These are phyloP conservation scores for Protomyces inouyei DNA, from an alignment of 1,139 yeast genomes.

Conservation along the genomic window DNA sequence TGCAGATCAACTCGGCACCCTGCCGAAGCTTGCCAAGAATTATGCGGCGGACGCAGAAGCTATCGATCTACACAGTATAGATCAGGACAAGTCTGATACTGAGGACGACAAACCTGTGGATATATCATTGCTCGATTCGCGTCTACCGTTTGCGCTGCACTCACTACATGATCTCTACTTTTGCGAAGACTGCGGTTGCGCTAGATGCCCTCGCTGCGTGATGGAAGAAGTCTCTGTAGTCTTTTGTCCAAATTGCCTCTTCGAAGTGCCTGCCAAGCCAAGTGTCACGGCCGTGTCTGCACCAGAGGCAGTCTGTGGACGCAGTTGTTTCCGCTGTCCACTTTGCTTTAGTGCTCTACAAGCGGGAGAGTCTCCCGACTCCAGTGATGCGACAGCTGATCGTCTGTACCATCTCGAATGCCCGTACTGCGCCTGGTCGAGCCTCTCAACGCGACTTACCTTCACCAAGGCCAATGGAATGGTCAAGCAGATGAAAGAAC, in stretches of 20 bases:
- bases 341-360: conserved; percentile 29
- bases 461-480: conserved; percentile 29
- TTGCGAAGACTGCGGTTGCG: conserved; percentile 33
- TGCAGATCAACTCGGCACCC: background rate
- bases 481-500: conserved; percentile 4
- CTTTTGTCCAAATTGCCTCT: conserved; percentile 34
- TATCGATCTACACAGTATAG: background rate
- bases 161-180: conserved; percentile 32
- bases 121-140: conserved; percentile 3
- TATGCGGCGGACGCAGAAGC: no score
- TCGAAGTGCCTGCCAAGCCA: conserved; percentile 28
- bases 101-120: background rate
- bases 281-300: background rate
- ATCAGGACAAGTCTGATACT: background rate
- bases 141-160: conserved; percentile 30
- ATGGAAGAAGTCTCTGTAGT: conserved; percentile 33
- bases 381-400: background rate
- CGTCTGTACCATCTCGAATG: conserved; percentile 28
- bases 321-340: conserved; percentile 34
- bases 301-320: conserved; percentile 28
- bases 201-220: conserved; percentile 34
- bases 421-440: conserved; percentile 33
- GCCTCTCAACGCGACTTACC: conserved; percentile 15
- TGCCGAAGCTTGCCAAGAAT: no score
- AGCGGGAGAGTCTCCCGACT: background rate